These are phyloP conservation scores for Rosa lucieae DNA, from an alignment of 306 rosid species.

Conservation along the genomic window DNA sequence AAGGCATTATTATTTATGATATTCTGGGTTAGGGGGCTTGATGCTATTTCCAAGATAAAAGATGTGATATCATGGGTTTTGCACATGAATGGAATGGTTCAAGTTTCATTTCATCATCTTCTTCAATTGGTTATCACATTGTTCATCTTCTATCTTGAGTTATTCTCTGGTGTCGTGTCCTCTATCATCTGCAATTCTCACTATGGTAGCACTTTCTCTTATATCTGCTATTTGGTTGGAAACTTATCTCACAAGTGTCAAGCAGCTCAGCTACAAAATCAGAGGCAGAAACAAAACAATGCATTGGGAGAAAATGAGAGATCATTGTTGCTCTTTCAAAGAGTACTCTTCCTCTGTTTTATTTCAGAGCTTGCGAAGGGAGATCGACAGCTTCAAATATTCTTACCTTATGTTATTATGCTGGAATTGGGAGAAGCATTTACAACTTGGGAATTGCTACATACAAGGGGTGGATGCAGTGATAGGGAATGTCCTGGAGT, in stretches of 20 bases:
- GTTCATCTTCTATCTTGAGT: slow-evolving; percentile 28
- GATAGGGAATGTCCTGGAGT: slow-evolving; percentile 34
- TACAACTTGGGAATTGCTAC: not conserved
- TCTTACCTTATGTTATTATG: no score
- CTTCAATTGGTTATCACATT: no score
- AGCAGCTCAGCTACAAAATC: slow-evolving; percentile 38
- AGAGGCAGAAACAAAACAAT: slow-evolving; percentile 36
- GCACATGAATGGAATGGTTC: no score
- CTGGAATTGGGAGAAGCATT: no score
- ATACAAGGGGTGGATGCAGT: slow-evolving; percentile 32
- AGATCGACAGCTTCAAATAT: slow-evolving; percentile 57
- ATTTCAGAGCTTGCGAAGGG: slow-evolving; percentile 83
- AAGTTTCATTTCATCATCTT: no score
- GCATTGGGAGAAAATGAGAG: slow-evolving; percentile 35
- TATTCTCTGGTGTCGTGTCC: slow-evolving; percentile 64
- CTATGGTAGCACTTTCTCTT: slow-evolving; percentile 64
- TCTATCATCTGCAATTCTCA: slow-evolving; percentile 43
- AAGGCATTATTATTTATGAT: no score
- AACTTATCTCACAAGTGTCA: slow-evolving; percentile 59
- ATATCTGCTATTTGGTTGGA: slow-evolving; percentile 73
- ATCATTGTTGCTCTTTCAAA: slow-evolving; percentile 47
- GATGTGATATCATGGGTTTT: no score
- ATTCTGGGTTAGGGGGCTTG: no score
- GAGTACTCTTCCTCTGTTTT: slow-evolving; percentile 60
- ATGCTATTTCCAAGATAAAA: no score